Evolutionary conservation across 768 basidiomycete genomes (phyloP).

Genomic region (Amylocystis lapponica): DNA sequence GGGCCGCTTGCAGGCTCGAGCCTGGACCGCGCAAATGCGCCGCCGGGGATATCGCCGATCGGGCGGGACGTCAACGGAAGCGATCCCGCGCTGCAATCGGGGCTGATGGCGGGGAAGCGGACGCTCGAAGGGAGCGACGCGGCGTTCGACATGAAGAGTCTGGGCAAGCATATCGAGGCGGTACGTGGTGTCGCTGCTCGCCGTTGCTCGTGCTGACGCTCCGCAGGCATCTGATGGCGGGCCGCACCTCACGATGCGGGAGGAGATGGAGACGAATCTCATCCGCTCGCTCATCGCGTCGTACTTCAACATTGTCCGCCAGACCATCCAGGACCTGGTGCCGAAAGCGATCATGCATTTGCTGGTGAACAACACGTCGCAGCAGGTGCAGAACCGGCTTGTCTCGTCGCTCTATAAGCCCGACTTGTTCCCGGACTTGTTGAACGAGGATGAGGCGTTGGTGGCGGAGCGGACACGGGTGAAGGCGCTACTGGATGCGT

Average conservation of each 20-base stretch:
- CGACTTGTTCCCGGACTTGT: conserved; percentile 80
- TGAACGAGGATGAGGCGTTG: conserved; percentile 93
- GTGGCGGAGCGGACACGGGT: conserved; percentile 92
- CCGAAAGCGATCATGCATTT: conserved; percentile 99
- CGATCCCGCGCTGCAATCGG: conserved; percentile 46
- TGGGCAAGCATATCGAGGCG: conserved; percentile 96
- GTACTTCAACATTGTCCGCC: conserved; percentile 94
- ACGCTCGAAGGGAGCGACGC: conserved; percentile 72
- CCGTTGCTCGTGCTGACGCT: neutral
- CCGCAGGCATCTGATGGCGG: conserved; percentile 55
- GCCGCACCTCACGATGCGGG: conserved; percentile 62
- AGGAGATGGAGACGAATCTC: conserved; percentile 95
- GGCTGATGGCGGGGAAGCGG: conserved; percentile 62
- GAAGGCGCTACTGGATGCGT: conserved; percentile 91
- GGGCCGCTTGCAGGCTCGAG: conserved; percentile 61
- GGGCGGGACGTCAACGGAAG: conserved; percentile 61
- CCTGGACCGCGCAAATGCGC: conserved; percentile 32
- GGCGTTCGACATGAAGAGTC: conserved; percentile 97
- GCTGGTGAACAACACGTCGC: conserved; percentile 93
- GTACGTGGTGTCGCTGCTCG: conserved; percentile 46
- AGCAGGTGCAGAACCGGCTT: conserved; percentile 93
- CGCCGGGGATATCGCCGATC: conserved; percentile 37
- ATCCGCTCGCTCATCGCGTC: conserved; percentile 93
- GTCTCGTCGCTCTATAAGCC: conserved; percentile 96
- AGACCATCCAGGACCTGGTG: conserved; percentile 93